Evolutionary conservation across 106 monocot species (phyloP), one percentile per base, ranked within the genome.

Genomic region (Allium fistulosum): DNA sequence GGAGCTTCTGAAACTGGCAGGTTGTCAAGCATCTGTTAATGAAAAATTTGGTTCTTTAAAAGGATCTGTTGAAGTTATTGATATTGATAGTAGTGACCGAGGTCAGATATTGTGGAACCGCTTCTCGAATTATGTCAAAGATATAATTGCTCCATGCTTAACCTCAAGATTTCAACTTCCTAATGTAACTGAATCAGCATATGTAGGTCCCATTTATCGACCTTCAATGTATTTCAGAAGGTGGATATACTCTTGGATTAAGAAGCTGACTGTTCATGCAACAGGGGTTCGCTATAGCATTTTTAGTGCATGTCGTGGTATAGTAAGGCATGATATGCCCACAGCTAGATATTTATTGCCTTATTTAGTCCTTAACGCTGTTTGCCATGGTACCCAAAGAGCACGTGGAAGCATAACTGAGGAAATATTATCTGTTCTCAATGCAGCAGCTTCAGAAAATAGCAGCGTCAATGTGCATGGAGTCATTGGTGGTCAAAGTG

Each of bases 291-390:
- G 97, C 53, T 74, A 63, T 14, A 85, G 75, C 71, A 93, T 99
- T 69, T 99, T 99, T 58, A 90, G 78, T 69, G 87, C 97, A 48
- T 99, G 97, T 27, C 86, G 97, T 83, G 97, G 92, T 9, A 97
- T 99, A 77, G 87, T 92, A 63, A 78, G 97, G 14, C 92, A 90
- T 90, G 97, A 99, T 75, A 93, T 99, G 97, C 97, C 80, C 68
- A 99, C 92, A 61, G 90, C 97, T 17, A 62, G 84, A 70, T 99
- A 93, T 77, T 71, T 99, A 51, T 73, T 99, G 61, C 97, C 97
- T 48, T 99, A 99, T 69, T 75, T 99, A 70, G 97, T 99, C 53
- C 68, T 99, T 11, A 87, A 99, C 85, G 92, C 84, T 77, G 78
- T 99, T 45, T 93, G 97, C 59, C 77, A 99, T 87, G 84, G 97